Percentiles rank a stretch among this genome's conserved stretches.
Conservation (phyloP, 2,329 filamentous ascomycete species). For the Fusarium denticulatum region DNA sequence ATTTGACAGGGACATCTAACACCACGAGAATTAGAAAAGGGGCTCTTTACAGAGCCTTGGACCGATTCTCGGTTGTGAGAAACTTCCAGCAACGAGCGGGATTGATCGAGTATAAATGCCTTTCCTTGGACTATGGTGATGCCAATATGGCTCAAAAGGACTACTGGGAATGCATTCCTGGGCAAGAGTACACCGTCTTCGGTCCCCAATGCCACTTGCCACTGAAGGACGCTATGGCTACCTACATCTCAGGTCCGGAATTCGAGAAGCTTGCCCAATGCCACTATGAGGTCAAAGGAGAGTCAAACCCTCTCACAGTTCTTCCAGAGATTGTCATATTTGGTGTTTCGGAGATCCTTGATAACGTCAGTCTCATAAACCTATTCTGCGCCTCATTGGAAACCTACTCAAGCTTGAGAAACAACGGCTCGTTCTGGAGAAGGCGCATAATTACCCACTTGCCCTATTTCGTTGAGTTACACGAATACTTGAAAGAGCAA, state of each 20-base stretch:
- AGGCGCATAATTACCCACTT: not conserved
- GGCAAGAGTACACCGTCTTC: not conserved
- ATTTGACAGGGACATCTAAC: not conserved
- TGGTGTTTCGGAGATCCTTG: not conserved
- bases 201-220: not conserved
- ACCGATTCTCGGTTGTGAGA: not conserved
- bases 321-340: not conserved
- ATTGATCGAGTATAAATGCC: not conserved
- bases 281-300: not conserved
- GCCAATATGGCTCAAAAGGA: not conserved
- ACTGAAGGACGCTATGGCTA: not conserved
- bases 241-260: not conserved
- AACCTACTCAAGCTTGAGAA: not conserved
- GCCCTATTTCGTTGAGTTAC: not conserved
- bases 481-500: not conserved
- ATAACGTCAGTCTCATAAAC: not conserved
- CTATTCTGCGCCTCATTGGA: not conserved
- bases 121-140: not conserved
- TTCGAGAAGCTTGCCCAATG: not conserved
- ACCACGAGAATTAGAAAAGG: not conserved
- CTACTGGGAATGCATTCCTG: not conserved
- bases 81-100: accelerated
- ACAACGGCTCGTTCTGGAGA: not conserved
- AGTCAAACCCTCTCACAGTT: not conserved
- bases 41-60: not conserved